phyloP scores from a whole-genome alignment of 176 grass and related monocot species.

The Thinopyrum elongatum region DNA sequence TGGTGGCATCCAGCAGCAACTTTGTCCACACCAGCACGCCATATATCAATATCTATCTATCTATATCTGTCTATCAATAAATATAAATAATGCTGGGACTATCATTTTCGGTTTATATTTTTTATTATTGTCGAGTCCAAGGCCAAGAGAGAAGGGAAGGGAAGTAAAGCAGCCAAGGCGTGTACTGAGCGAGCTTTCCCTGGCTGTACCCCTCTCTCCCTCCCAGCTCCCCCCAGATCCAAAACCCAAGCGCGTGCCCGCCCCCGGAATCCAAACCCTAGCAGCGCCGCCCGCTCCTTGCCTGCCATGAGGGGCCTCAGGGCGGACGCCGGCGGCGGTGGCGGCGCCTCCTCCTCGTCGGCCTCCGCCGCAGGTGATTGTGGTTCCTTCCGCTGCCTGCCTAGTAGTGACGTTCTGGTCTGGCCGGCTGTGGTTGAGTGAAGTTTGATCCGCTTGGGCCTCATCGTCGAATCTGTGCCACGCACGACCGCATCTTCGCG shows the following conservation, averaged over 20 bases:
- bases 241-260: constrained; percentile 6
- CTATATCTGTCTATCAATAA: background rate
- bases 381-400: background rate
- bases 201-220: background rate
- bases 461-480: background rate
- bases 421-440: background rate
- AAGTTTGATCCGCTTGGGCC: background rate
- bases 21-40: background rate
- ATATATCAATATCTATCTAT: background rate
- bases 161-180: constrained; percentile 4
- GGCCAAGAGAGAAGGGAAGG: background rate
- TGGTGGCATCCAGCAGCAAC: background rate
- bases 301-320: constrained; percentile 29
- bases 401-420: background rate
- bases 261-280: constrained; percentile 31
- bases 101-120: background rate
- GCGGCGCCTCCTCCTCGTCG: background rate
- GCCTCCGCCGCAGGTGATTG: constrained; percentile 30
- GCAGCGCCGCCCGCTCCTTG: background rate
- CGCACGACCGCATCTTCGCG: background rate
- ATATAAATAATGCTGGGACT: background rate
- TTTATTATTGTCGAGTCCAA: background rate
- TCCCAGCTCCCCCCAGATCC: constrained; percentile 28
- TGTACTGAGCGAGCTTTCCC: constrained; percentile 3
- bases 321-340: constrained; percentile 2